Evolutionary conservation across 106 monocot species (phyloP).

Genomic region (Agapanthus africanus): DNA sequence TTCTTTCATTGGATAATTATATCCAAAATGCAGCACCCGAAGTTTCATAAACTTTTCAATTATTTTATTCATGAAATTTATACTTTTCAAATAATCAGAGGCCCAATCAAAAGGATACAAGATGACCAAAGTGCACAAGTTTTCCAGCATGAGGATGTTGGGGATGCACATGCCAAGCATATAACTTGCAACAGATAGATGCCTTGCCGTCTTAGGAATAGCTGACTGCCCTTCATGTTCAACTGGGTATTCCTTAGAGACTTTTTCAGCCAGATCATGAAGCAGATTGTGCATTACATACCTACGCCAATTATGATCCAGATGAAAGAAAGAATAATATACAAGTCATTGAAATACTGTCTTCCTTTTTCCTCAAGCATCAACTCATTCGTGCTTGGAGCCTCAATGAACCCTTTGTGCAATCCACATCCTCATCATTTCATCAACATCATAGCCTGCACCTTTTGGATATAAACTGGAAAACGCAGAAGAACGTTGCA

Average conservation of each 20-base stretch:
- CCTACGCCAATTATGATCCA: not conserved
- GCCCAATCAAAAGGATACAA: not conserved
- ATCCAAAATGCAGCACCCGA: constrained; percentile 14
- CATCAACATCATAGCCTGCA: not conserved
- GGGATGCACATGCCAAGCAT: not conserved
- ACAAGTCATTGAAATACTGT: not conserved
- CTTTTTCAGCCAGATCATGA: constrained; percentile 11
- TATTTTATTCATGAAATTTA: not conserved
- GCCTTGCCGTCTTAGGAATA: constrained; percentile 6
- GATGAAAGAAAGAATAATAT: not conserved
- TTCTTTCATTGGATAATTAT: not conserved
- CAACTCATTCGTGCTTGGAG: not conserved
- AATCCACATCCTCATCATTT: constrained; percentile 17
- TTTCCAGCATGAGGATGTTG: not conserved
- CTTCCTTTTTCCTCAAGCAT: not conserved
- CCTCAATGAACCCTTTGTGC: not conserved
- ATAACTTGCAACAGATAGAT: constrained; percentile 6
- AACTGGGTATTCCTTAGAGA: constrained; percentile 15
- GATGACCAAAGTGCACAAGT: constrained; percentile 16
- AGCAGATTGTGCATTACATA: constrained; percentile 21
- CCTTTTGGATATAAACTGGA: constrained; percentile 22
- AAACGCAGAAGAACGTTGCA: constrained; percentile 26
- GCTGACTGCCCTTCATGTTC: not conserved
- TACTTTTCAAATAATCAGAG: not conserved
- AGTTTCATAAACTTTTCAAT: constrained; percentile 10